Evolutionary conservation across 2,329 filamentous ascomycete species (phyloP).

Genomic region (Nannizziopsis arthrosporioides): DNA sequence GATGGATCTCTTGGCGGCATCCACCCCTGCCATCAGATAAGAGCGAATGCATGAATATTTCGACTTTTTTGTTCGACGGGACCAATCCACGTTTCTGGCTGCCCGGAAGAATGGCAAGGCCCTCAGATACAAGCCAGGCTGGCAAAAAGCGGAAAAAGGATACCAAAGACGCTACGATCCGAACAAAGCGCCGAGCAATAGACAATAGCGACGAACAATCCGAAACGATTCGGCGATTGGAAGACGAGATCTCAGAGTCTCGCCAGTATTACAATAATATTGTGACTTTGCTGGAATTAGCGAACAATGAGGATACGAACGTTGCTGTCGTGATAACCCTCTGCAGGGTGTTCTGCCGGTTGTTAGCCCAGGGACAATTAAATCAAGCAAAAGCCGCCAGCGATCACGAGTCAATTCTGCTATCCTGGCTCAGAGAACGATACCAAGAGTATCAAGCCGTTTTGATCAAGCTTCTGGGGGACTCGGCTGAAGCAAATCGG

Average conservation of each 20-base stretch:
- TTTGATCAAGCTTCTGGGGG: conserved; percentile 50
- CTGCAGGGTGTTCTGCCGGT: conserved; percentile 72
- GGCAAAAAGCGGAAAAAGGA: conserved; percentile 33
- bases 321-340: conserved; percentile 66
- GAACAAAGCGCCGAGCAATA: conserved; percentile 35
- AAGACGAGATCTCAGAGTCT: conserved; percentile 71
- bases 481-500: conserved; percentile 48
- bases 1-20: neutral
- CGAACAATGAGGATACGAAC: conserved; percentile 43
- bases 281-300: conserved; percentile 53
- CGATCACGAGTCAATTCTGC: conserved; percentile 63
- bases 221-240: conserved; percentile 58
- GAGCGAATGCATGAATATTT: no score
- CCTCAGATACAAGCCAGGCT: conserved; percentile 17
- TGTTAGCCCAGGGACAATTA: conserved; percentile 64
- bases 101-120: conserved; percentile 21
- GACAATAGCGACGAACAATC: conserved; percentile 40
- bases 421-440: conserved; percentile 65
- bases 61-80: no score
- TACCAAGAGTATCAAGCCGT: conserved; percentile 58
- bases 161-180: conserved; percentile 28
- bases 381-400: conserved; percentile 52
- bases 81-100: no score
- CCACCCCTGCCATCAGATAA: no score
- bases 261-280: conserved; percentile 91